A percentile compares a stretch with the other conserved stretches of the same genome.
These are phyloP conservation scores for Penicillium sp. DNA, from an alignment of 2,329 filamentous ascomycete species.

Conservation along the genomic window DNA sequence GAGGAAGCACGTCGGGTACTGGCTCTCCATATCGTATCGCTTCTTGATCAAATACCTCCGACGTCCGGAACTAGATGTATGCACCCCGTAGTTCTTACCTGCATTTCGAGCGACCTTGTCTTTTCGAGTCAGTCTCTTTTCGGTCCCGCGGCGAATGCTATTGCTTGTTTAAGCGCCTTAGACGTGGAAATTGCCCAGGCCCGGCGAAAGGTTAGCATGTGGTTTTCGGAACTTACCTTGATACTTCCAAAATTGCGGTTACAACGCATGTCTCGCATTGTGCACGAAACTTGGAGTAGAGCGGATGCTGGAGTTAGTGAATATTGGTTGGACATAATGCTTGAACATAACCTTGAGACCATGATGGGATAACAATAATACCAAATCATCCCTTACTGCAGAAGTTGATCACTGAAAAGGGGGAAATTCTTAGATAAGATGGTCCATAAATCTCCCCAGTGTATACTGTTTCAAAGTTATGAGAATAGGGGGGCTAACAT, in stretches of 20 bases:
- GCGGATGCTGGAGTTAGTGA: conserved; percentile 17
- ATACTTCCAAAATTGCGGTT: conserved; percentile 23
- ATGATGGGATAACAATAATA: conserved; percentile 20
- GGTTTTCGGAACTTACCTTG: conserved; percentile 21
- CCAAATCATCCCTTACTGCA: background rate
- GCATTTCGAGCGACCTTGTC: conserved; percentile 24
- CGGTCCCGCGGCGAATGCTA: conserved; percentile 15
- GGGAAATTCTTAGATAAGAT: background rate
- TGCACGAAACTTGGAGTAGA: conserved; percentile 21
- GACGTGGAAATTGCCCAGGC: conserved; percentile 25
- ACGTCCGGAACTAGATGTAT: conserved; percentile 25
- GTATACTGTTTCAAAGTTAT: background rate
- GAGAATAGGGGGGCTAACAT: background rate
- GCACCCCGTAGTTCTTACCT: conserved; percentile 20
- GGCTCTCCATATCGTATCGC: conserved; percentile 22
- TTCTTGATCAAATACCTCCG: conserved; percentile 20
- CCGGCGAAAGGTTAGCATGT: conserved; percentile 20
- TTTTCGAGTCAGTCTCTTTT: conserved; percentile 20
- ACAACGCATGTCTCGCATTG: conserved; percentile 20
- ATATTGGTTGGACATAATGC: conserved; percentile 25
- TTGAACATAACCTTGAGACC: conserved; percentile 23
- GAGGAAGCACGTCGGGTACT: conserved; percentile 19
- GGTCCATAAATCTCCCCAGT: background rate
- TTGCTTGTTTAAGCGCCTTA: conserved; percentile 19
- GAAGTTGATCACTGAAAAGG: background rate